A percentile compares a stretch with the other conserved stretches of the same genome.
These are phyloP conservation scores for Strigomonas galati DNA, from an alignment of 208 protist genomes.

Conservation along the genomic window DNA sequence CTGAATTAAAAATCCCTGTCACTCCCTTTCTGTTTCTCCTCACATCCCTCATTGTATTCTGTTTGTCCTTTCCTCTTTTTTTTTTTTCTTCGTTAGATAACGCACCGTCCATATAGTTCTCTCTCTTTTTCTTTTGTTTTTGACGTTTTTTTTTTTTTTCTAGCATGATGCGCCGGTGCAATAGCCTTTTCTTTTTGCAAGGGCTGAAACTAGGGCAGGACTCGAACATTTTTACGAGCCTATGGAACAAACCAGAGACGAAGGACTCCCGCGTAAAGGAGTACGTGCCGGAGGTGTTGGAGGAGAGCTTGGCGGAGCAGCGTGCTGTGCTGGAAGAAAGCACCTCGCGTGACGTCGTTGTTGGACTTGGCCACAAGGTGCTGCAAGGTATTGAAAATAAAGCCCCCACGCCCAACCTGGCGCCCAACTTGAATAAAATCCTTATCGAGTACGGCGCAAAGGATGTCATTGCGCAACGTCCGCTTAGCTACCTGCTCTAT, in stretches of 20 bases:
- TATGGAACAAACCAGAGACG: slow-evolving; percentile 85
- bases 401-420: slow-evolving; percentile 82
- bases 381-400: slow-evolving; percentile 82
- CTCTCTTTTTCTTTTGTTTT: slow-evolving; percentile 11
- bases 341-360: slow-evolving; percentile 79
- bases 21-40: not conserved
- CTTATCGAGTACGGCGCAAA: slow-evolving; percentile 66
- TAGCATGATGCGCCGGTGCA: no score
- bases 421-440: slow-evolving; percentile 72
- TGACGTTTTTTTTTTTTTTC: slow-evolving; percentile 9
- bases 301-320: slow-evolving; percentile 79
- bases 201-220: slow-evolving; percentile 37
- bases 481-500: slow-evolving; percentile 84
- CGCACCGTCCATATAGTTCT: not conserved
- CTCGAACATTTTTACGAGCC: slow-evolving; percentile 69
- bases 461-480: slow-evolving; percentile 78
- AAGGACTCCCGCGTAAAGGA: slow-evolving; percentile 82
- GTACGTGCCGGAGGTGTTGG: slow-evolving; percentile 83
- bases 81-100: not conserved
- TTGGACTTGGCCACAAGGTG: slow-evolving; percentile 78
- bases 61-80: not conserved
- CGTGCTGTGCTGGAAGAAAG: slow-evolving; percentile 72
- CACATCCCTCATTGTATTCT: not conserved
- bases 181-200: slow-evolving; percentile 31
- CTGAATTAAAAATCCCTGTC: not conserved